These are phyloP conservation scores for Hygrophorus russula DNA, from an alignment of 768 basidiomycete genomes.

Conservation along the genomic window DNA sequence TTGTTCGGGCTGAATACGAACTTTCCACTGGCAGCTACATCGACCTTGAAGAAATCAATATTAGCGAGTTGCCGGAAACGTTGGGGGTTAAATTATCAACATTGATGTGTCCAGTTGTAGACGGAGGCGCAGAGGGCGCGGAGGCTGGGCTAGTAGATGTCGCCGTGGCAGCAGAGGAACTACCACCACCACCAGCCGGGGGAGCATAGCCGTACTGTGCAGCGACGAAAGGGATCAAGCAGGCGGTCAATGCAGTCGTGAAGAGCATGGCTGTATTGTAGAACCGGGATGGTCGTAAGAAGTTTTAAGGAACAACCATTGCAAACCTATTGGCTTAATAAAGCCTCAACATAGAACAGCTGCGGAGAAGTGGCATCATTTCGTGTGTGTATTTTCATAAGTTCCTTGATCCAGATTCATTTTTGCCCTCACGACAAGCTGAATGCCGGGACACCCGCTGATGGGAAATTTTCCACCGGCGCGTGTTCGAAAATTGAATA, in stretches of 20 bases:
- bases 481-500: no score
- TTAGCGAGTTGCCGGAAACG: neutral
- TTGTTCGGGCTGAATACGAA: conserved; percentile 35
- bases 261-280: conserved; percentile 12
- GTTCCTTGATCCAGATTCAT: no score
- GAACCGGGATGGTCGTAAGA: no score
- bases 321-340: neutral
- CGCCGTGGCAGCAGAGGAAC: conserved; percentile 11
- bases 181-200: conserved; percentile 5
- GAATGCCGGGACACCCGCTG: no score
- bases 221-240: conserved; percentile 19
- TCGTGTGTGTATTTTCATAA: no score
- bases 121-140: conserved; percentile 28
- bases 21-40: conserved; percentile 27
- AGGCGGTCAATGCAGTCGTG: conserved; percentile 12
- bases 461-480: no score
- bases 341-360: neutral
- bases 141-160: conserved; percentile 16
- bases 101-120: conserved; percentile 24
- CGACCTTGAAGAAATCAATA: conserved; percentile 20
- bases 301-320: conserved; percentile 5
- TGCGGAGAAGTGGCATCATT: no score
- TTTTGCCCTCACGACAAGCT: no score
- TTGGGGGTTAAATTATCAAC: conserved; percentile 13
- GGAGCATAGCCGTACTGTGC: conserved; percentile 27